Evolutionary conservation across 106 monocot genomes (phyloP).

Genomic region (Acorus calamus): DNA sequence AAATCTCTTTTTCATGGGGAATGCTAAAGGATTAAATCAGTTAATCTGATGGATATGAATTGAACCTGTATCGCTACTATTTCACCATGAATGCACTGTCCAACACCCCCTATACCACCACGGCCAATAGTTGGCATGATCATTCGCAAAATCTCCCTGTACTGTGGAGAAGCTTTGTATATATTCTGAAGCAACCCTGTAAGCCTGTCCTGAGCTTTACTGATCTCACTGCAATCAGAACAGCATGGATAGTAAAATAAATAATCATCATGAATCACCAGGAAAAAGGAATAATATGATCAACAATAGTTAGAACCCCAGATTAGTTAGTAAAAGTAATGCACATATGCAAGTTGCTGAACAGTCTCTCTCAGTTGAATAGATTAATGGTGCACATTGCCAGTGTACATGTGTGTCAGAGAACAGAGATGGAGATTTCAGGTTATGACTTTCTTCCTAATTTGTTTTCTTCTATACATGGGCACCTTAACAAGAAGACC

Average conservation of each 20-base stretch:
- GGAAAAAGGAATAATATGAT: neutral
- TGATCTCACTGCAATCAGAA: slow-evolving; percentile 69
- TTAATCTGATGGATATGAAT: neutral
- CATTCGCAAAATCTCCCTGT: slow-evolving; percentile 63
- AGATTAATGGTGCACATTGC: no score
- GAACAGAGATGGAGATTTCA: no score
- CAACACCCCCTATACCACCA: slow-evolving; percentile 97
- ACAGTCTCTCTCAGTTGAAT: no score
- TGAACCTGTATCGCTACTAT: slow-evolving; percentile 82
- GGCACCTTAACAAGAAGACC: no score
- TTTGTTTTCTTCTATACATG: no score
- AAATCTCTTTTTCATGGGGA: neutral
- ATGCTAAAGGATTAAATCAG: neutral
- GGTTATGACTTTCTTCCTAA: no score
- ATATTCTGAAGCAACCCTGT: slow-evolving; percentile 58
- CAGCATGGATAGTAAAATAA: neutral
- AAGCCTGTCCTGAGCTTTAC: slow-evolving; percentile 91
- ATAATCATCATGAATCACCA: neutral
- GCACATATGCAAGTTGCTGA: no score
- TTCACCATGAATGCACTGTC: slow-evolving; percentile 94
- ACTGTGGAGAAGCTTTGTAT: slow-evolving; percentile 50
- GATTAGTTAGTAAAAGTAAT: no score
- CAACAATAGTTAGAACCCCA: no score
- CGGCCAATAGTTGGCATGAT: slow-evolving; percentile 91
- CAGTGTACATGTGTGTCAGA: no score